These are phyloP conservation scores for Hypoxylon lienhwacheense DNA, from an alignment of 495 filamentous ascomycete species.

Conservation along the genomic window DNA sequence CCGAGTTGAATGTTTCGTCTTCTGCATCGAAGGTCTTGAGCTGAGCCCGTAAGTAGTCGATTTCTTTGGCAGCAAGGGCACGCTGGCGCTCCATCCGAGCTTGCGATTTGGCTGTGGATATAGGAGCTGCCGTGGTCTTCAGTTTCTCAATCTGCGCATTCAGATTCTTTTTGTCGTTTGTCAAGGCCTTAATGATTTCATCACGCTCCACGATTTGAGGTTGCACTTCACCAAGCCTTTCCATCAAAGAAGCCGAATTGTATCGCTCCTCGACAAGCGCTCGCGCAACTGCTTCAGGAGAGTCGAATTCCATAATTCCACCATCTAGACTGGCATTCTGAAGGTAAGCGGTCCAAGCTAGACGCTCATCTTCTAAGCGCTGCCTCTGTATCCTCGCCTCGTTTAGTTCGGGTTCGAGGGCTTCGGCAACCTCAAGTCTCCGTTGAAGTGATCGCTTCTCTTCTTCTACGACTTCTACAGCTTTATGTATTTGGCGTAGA, in stretches of 20 bases:
- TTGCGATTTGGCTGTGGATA: conserved; percentile 63
- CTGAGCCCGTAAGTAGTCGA: conserved; percentile 90
- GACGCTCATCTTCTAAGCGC: conserved; percentile 82
- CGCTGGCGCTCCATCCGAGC: conserved; percentile 78
- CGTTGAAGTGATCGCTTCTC: conserved; percentile 85
- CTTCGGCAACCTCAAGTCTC: conserved; percentile 72
- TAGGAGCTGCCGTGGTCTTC: conserved; percentile 51
- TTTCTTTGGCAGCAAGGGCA: conserved; percentile 82
- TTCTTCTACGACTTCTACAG: conserved; percentile 91
- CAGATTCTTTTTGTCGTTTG: conserved; percentile 64
- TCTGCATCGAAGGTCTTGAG: conserved; percentile 89
- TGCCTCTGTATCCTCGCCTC: conserved; percentile 82
- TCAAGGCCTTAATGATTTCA: conserved; percentile 68
- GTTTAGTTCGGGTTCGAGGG: conserved; percentile 70
- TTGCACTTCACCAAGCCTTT: conserved; percentile 73
- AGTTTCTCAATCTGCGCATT: conserved; percentile 70
- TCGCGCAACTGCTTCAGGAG: conserved; percentile 83
- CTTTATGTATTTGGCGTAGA: conserved; percentile 75
- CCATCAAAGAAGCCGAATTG: conserved; percentile 73
- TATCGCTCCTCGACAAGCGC: conserved; percentile 80
- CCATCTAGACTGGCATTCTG: conserved; percentile 61
- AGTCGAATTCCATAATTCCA: conserved; percentile 71
- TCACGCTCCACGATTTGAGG: conserved; percentile 83
- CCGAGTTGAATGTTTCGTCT: conserved; percentile 79
- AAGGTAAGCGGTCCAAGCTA: conserved; percentile 85